phyloP scores from a whole-genome alignment of 2,329 filamentous ascomycete species.

The Fusarium oxysporum region DNA sequence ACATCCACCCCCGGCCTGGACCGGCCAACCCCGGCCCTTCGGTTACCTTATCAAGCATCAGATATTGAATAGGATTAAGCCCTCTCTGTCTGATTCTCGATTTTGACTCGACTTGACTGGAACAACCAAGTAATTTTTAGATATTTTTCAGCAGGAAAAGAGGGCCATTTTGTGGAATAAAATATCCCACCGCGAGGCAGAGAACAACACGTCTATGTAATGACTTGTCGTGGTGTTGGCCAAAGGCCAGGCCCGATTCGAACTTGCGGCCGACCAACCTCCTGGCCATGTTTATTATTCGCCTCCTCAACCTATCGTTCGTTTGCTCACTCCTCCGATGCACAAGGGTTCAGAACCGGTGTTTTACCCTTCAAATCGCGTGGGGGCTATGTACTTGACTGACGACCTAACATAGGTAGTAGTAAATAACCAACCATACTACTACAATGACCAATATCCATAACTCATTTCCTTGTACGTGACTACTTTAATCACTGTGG shows the following conservation, averaged over 20 bases:
- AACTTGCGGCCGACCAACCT: conserved; percentile 16
- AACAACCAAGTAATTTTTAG: neutral
- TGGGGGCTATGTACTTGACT: conserved; percentile 5
- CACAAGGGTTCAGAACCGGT: neutral
- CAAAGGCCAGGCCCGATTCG: conserved; percentile 5
- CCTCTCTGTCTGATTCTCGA: neutral
- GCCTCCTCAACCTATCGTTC: neutral
- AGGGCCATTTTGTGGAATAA: conserved; percentile 10
- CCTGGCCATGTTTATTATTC: conserved; percentile 2
- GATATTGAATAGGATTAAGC: conserved; percentile 20
- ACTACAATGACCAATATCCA: neutral
- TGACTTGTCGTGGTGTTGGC: conserved; percentile 7
- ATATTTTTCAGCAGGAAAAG: neutral
- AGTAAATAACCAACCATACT: neutral
- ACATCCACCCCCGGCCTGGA: conserved; percentile 36
- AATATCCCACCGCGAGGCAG: conserved; percentile 1
- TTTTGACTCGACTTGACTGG: neutral
- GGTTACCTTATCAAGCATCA: conserved; percentile 23
- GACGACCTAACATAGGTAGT: neutral
- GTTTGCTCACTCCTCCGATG: neutral
- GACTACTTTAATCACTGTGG: neutral
- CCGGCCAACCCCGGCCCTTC: conserved; percentile 30
- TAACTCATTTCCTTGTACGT: neutral
- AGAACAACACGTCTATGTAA: conserved; percentile 10
- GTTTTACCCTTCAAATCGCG: conserved; percentile 1